phyloP scores from a whole-genome alignment of 1,284 basidiomycete genomes.

The Heterobasidion occidentale region DNA sequence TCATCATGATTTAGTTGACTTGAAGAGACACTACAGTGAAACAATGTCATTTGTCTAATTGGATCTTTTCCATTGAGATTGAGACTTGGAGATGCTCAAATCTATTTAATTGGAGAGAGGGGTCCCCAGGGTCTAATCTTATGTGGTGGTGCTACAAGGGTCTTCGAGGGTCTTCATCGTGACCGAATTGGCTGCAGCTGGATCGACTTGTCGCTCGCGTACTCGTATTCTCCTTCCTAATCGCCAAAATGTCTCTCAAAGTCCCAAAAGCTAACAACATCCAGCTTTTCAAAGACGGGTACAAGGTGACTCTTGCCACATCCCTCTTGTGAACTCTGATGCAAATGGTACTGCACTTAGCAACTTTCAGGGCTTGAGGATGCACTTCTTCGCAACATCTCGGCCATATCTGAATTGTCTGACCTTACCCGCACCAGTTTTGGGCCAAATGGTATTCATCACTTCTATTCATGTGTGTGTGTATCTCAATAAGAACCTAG shows the following conservation, averaged over 20 bases:
- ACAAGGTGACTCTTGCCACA: conserved; percentile 52
- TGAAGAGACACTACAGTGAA: no score
- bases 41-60: no score
- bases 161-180: no score
- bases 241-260: conserved; percentile 75
- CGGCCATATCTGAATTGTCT: conserved; percentile 90
- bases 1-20: no score
- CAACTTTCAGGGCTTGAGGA: conserved; percentile 89
- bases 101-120: no score
- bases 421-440: conserved; percentile 96
- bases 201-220: not conserved
- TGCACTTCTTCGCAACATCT: conserved; percentile 91
- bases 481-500: conserved; percentile 27
- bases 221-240: not conserved
- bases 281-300: conserved; percentile 93
- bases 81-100: no score
- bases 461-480: not conserved
- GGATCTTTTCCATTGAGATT: no score
- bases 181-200: no score
- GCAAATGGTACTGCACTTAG: conserved; percentile 30
- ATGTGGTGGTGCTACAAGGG: no score
- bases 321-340: not conserved
- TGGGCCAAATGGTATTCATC: conserved; percentile 78
- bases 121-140: no score
- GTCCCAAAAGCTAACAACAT: conserved; percentile 87